These are phyloP conservation scores for Plasmodium gallinaceum DNA, from an alignment of 169 alveolate genomes.

Conservation along the genomic window DNA sequence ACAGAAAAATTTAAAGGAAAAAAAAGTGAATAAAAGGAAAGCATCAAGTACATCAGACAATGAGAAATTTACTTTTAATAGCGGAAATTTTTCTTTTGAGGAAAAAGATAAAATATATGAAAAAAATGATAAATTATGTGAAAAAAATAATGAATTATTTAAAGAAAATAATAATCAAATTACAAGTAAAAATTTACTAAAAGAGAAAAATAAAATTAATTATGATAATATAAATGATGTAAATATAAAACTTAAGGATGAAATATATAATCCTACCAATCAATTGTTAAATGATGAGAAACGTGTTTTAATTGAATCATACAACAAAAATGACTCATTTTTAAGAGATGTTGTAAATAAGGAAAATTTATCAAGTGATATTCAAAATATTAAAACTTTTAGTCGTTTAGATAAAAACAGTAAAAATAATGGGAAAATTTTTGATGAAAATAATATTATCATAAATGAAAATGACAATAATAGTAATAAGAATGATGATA, in stretches of 20 bases:
- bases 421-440: background rate
- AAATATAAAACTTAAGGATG: background rate
- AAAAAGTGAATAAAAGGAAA: background rate
- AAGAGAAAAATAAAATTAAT: background rate
- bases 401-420: background rate
- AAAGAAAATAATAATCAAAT: too few relatives aligned
- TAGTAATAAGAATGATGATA: background rate
- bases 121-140: background rate
- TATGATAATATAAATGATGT: background rate
- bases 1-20: background rate
- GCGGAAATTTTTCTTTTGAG: constrained; percentile 27
- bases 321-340: background rate
- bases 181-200: background rate
- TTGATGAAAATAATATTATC: background rate
- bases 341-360: background rate
- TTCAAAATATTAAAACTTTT: background rate
- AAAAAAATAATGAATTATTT: too few relatives aligned
- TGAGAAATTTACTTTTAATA: constrained; percentile 6
- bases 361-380: background rate
- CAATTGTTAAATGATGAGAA: background rate
- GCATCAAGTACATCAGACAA: background rate
- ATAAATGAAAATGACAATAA: background rate
- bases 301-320: background rate
- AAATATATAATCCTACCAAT: background rate
- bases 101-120: constrained; percentile 14